Evolutionary conservation across 1,139 yeast species (phyloP), one percentile per base, ranked within the genome.

Genomic region (Pichia sp.): DNA sequence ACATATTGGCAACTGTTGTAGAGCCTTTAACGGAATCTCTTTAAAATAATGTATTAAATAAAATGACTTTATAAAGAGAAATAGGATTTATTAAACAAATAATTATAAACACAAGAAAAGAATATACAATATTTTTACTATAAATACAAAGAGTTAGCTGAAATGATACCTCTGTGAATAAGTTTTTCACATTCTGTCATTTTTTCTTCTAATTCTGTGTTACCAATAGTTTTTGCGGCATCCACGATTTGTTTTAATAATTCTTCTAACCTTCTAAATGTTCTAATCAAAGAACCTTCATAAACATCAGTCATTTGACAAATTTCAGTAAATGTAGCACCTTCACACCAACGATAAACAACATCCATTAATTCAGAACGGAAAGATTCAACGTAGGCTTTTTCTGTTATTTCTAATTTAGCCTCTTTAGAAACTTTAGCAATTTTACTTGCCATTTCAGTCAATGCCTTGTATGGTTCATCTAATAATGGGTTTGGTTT

Each of bases 291-390:
- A 24, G 95, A 83, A 33, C 99, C 99, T 68, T 93, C 98, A 55
- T 89, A 93, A 34, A 93, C 97, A 60, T 91, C 98, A 0, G 98
- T 91, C 96, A 91, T 87, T 63, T 89, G 89, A 68, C 97, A 91
- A 48, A 91, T 89, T 60, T 89, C 96, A 0, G 96, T 89, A 63
- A 93, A 93, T 0, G 91, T 69, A 5, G 96, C 96, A 23, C 97
- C 97, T 59, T 83, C 82, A 60, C 96, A 86, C 99, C 99, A 93
- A 34, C 93, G 87, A 63, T 67, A 87, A 1, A 93, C 96, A 38
- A 91, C 97, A 60, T 88, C 97, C 97, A 93, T 89, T 50, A 93
- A 70, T 59, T 91, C 95, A 20, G 88, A 81, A 61, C 95, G 78
- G 69, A 91, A 93, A 24, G 82, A 74, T 59, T 88, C 95, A 33